A percentile compares a stretch with the other conserved stretches of the same genome.
Evolutionary conservation across 352 stramenopile genomes (phyloP).

Genomic region (Pythium biforme): DNA sequence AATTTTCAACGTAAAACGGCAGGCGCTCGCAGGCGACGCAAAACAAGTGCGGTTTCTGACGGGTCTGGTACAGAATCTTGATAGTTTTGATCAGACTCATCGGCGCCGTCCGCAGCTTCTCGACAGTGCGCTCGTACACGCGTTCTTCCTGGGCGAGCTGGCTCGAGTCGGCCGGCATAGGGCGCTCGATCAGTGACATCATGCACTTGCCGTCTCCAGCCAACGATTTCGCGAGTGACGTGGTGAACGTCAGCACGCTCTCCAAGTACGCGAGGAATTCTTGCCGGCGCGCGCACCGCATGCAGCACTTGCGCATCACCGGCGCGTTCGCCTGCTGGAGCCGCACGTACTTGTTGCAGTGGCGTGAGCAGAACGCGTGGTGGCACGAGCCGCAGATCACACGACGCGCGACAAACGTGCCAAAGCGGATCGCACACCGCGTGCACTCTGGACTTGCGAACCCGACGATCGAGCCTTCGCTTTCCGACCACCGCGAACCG

Average conservation of each 20-base stretch:
- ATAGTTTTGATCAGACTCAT: constrained; percentile 81
- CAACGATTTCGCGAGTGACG: constrained; percentile 30
- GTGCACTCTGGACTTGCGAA: constrained; percentile 31
- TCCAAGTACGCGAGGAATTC: constrained; percentile 54
- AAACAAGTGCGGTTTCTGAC: constrained; percentile 67
- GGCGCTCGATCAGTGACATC: constrained; percentile 19
- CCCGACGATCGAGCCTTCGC: constrained; percentile 2
- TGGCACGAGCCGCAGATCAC: constrained; percentile 64
- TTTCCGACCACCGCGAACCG: constrained; percentile 17
- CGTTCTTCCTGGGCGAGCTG: constrained; percentile 21
- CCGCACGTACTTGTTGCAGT: constrained; percentile 53
- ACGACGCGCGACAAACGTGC: constrained; percentile 39
- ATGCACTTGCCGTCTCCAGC: constrained; percentile 12
- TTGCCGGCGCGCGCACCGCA: constrained; percentile 50
- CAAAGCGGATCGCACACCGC: constrained; percentile 56
- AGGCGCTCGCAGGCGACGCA: constrained; percentile 60
- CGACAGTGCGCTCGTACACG: constrained; percentile 41
- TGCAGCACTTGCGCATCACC: constrained; percentile 44
- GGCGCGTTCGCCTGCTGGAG: constrained; percentile 43
- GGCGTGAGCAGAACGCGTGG: constrained; percentile 53
- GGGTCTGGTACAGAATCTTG: constrained; percentile 80
- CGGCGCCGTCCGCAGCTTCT: constrained; percentile 47
- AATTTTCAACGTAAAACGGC: constrained; percentile 73
- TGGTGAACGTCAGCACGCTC: constrained; percentile 36
- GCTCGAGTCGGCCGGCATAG: not conserved